Evolutionary conservation across 495 filamentous ascomycete genomes (phyloP), one percentile per base, ranked within the genome.

Genomic region (Clohesyomyces aquaticus): DNA sequence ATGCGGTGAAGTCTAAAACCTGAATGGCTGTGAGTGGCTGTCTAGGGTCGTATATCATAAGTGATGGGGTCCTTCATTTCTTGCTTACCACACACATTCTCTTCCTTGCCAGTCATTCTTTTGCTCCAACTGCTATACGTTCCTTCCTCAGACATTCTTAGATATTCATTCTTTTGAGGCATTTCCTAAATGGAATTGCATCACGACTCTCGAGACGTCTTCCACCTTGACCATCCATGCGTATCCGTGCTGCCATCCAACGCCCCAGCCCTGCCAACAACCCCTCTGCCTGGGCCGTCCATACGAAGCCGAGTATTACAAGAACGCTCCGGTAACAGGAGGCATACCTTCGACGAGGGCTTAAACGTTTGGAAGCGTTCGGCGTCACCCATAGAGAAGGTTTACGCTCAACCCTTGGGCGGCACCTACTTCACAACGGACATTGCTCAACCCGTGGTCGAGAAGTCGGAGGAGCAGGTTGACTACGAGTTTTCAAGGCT

Each of bases 91-190:
- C 74, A 72, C 76, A 81, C 83, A 84, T 84, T 84, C 81, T 81
- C 80, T 83, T n/a, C 12, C n/a, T 80, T 76, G 73, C 63, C 76
- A 81, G 78, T 78, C 81, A 82, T 82, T 84, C 82, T 80, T 81
- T 75, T 77, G 74, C 76, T 54, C 71, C 18, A 73, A 73, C 72
- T 69, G 76, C 68, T 67, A 57, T 73, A 73, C 75, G 73, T 76
- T 77, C 75, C 76, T 78, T 80, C 35, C 51, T 65, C 51, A 65
- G 66, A 69, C 61, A 69, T 65, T 65, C 57, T 69, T 70, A 63
- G 14, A 38, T 55, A 42, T 55, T 28, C 54, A 63, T 60, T 63
- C 67, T 57, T 71, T 61, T 52, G 61, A 38, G 62, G 57, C 67
- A 74, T 75, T 73, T 18, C 32, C 47, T 38, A 52, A 32, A 70